These are phyloP conservation scores for Amyloporia xantha DNA, from an alignment of 768 basidiomycete species.

Conservation along the genomic window DNA sequence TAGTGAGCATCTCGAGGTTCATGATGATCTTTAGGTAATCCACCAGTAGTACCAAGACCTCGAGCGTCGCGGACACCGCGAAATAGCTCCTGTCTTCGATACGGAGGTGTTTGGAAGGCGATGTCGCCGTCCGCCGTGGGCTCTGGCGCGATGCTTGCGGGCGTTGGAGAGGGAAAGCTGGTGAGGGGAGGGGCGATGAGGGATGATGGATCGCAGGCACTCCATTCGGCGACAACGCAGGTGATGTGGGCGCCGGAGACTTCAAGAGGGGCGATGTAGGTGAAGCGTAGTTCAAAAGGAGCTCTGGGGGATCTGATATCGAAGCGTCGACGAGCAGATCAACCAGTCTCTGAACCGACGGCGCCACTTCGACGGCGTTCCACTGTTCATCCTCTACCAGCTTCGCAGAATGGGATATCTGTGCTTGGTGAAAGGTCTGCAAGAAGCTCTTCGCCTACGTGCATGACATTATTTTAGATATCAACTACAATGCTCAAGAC, in stretches of 20 bases:
- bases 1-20: slow-evolving; percentile 83
- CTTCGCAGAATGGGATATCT: slow-evolving; percentile 76
- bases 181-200: slow-evolving; percentile 24
- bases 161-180: slow-evolving; percentile 13
- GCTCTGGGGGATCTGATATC: slow-evolving; percentile 71
- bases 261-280: slow-evolving; percentile 18
- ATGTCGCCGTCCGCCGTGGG: slow-evolving; percentile 9
- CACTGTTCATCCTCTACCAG: slow-evolving; percentile 95
- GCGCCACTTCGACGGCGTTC: slow-evolving; percentile 72
- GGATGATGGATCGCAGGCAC: slow-evolving; percentile 12
- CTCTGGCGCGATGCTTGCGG: slow-evolving; percentile 11
- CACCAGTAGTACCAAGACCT: slow-evolving; percentile 61
- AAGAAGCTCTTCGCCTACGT: slow-evolving; percentile 80
- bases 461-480: slow-evolving; percentile 7
- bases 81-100: slow-evolving; percentile 86
- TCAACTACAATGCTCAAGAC: background rate
- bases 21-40: slow-evolving; percentile 88
- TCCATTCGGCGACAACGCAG: slow-evolving; percentile 17
- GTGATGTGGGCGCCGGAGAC: slow-evolving; percentile 19
- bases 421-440: slow-evolving; percentile 75
- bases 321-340: slow-evolving; percentile 76
- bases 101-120: slow-evolving; percentile 49
- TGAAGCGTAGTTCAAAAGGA: slow-evolving; percentile 33
- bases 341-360: slow-evolving; percentile 59
- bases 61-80: slow-evolving; percentile 78